Percentiles rank a stretch among this genome's conserved stretches.
Conservation (phyloP, 192 early-diverging fungal species). For the Linnemannia hyalina region DNA sequence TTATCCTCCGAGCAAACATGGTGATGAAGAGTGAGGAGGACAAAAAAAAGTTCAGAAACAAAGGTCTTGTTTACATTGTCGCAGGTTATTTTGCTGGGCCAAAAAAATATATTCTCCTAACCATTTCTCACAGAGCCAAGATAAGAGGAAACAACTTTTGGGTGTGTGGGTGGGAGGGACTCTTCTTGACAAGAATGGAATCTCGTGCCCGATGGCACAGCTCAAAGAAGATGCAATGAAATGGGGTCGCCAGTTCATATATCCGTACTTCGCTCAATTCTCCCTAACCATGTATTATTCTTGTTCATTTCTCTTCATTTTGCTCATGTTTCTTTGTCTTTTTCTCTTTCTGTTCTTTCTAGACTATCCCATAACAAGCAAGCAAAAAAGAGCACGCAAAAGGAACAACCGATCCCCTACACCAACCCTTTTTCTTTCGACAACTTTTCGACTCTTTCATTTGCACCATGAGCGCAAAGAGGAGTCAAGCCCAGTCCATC, state of each 20-base stretch:
- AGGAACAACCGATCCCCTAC: background rate
- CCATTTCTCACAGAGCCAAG: background rate
- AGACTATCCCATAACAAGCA: conserved; percentile 18
- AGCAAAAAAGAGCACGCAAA: conserved; percentile 13
- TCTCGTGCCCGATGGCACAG: conserved; percentile 5
- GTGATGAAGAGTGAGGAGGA: background rate
- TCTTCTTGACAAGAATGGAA: conserved; percentile 1
- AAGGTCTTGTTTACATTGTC: background rate
- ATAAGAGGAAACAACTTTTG: background rate
- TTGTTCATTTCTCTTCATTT: background rate
- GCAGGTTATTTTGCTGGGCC: background rate
- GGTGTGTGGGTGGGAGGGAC: background rate
- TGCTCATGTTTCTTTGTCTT: background rate
- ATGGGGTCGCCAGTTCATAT: background rate
- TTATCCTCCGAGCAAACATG: background rate
- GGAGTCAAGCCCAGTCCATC: conserved; percentile 19
- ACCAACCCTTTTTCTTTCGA: background rate
- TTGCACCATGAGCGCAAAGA: conserved; percentile 33
- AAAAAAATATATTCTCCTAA: background rate
- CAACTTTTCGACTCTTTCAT: background rate
- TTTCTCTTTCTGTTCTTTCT: background rate
- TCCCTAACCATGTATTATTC: conserved; percentile 1
- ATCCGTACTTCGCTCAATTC: background rate
- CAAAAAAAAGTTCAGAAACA: conserved; percentile 1
- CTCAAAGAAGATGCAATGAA: background rate